Percentiles rank a stretch among this genome's conserved stretches.
phyloP scores from a whole-genome alignment of 225 moss, liverwort and hornwort species.

The Ulota crispa region DNA sequence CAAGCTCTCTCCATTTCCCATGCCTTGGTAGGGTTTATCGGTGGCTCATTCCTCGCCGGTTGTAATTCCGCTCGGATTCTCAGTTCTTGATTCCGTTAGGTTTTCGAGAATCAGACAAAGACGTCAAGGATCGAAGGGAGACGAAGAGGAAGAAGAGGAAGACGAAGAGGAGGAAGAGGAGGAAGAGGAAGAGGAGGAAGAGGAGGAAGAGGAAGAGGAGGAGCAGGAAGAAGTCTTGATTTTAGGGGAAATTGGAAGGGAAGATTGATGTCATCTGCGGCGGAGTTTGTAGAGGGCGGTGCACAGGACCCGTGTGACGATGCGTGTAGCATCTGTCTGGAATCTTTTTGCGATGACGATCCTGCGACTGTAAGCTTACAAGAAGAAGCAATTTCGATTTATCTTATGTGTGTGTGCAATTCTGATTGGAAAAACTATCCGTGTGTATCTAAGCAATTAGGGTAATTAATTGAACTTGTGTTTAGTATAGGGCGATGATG shows the following conservation, averaged over 20 bases:
- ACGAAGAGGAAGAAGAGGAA: neutral
- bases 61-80: neutral
- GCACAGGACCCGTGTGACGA: conserved; percentile 93
- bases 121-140: too few species aligned
- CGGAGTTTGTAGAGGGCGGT: conserved; percentile 92
- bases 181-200: neutral
- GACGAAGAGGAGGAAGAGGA: neutral
- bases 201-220: neutral
- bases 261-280: conserved; percentile 73
- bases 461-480: conserved; percentile 9
- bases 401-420: neutral
- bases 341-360: conserved; percentile 84
- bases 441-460: conserved; percentile 8
- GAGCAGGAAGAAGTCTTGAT: neutral
- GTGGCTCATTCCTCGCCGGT: neutral
- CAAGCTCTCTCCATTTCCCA: neutral
- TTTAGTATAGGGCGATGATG: neutral
- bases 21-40: neutral
- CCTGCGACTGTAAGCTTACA: conserved; percentile 69
- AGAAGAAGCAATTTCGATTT: neutral
- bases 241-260: conserved; percentile 18
- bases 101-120: neutral
- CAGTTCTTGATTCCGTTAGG: conserved; percentile 11
- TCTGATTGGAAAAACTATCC: neutral
- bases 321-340: conserved; percentile 92